Conservation (phyloP, 2,329 filamentous ascomycete species). For the Davidsoniella eucalypti region DNA sequence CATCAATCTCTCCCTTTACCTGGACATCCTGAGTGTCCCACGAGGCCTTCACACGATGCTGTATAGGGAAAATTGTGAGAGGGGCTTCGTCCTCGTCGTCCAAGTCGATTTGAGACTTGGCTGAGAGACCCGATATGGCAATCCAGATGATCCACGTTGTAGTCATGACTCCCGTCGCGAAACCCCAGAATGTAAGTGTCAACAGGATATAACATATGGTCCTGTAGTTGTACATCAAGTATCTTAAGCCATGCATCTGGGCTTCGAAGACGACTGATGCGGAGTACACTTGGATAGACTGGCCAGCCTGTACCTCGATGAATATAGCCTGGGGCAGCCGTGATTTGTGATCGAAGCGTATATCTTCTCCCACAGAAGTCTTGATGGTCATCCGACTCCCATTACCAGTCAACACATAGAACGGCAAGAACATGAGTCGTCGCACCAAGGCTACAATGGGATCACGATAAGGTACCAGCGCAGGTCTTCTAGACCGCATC, state of each 20-base stretch:
- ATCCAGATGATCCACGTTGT: conserved; percentile 44
- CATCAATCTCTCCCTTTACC: too few species aligned
- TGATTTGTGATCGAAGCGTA: conserved; percentile 39
- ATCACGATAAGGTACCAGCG: conserved; percentile 65
- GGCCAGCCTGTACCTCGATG: conserved; percentile 52
- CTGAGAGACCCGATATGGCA: conserved; percentile 2
- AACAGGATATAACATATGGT: conserved; percentile 52
- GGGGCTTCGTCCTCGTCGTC: neutral
- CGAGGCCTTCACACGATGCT: too few species aligned
- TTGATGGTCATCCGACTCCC: conserved; percentile 8
- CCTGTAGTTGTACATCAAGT: conserved; percentile 76
- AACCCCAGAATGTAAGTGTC: conserved; percentile 57
- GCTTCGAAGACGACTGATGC: conserved; percentile 55
- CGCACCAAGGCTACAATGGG: conserved; percentile 46
- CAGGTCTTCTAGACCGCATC: conserved; percentile 53
- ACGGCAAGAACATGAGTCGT: conserved; percentile 46
- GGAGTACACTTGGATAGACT: conserved; percentile 60
- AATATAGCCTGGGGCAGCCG: conserved; percentile 30
- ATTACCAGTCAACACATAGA: conserved; percentile 40
- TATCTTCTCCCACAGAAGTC: conserved; percentile 56
- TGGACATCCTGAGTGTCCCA: too few species aligned
- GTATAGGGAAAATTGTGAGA: too few species aligned
- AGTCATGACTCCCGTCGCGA: conserved; percentile 51
- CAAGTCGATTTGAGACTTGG: neutral
- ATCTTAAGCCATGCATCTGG: conserved; percentile 57